Conservation (phyloP, 2,329 filamentous ascomycete species). For the Aurifilum marmelostoma region DNA sequence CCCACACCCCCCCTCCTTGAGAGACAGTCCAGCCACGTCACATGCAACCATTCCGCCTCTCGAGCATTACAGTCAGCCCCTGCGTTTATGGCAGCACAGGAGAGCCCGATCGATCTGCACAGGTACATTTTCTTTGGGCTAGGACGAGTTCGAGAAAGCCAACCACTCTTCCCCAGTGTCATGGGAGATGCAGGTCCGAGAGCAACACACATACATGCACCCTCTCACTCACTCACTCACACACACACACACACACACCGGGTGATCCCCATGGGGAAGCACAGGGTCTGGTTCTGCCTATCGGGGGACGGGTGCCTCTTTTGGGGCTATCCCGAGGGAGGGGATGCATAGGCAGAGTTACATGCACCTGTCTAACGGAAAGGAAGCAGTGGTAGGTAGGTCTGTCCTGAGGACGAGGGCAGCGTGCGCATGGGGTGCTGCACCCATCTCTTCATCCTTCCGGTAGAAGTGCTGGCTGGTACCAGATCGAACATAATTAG, state of each 20-base stretch:
- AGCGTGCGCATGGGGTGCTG: no score
- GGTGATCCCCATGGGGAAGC: conserved; percentile 20
- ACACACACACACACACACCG: neutral
- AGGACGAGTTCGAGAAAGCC: neutral
- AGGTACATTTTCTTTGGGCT: neutral
- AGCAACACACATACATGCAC: neutral
- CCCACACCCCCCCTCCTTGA: neutral
- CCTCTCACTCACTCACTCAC: neutral
- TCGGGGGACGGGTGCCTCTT: neutral
- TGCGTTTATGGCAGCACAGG: neutral
- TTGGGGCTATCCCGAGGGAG: neutral
- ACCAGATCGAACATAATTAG: neutral
- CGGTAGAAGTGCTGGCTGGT: no score
- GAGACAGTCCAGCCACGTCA: conserved; percentile 26
- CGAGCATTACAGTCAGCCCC: neutral
- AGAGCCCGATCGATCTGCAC: conserved; percentile 7
- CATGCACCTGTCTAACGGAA: no score
- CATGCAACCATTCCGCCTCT: conserved; percentile 8
- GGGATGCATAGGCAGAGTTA: neutral
- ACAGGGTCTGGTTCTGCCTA: neutral
- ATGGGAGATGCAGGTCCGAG: conserved; percentile 28
- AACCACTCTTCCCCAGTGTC: neutral
- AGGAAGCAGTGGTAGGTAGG: neutral
- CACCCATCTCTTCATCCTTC: no score
- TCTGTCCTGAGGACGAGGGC: no score